Evolutionary conservation across 2,329 filamentous ascomycete genomes (phyloP), one percentile per base, ranked within the genome.

Genomic region (Diaporthe ampelina): DNA sequence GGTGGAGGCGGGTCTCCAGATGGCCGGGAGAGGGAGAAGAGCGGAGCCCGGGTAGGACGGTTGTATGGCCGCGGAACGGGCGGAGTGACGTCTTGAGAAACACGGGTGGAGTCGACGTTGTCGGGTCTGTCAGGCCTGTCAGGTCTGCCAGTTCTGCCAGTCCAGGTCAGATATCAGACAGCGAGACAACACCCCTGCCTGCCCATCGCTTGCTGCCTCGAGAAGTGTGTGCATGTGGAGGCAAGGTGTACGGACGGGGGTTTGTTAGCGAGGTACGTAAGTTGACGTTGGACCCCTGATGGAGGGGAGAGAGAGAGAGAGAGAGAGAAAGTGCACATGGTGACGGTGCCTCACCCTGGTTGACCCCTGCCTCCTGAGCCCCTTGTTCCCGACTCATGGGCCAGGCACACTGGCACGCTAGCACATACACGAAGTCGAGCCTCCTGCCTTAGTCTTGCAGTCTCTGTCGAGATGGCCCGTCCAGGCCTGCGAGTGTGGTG

Each of bases 361-460:
- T 48, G 17, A 13, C 45, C 45, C 45, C 45, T 67, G 61, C 43
- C 29, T 67, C 61, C 26, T 67, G 26, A 35, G 15, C 43, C 61
- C 61, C 61, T 67, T 35, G 61, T 52, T 52, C 61, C 37, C 45
- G 61, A 50, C 61, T 67, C 61, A 65, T 65, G 40, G 40, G 59
- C 37, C 40, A 45, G 40, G 59, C 24, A 57, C n/a, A 15, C 50
- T 26, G 24, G 54, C 29, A 57, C 35, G 24, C 40, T 40, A 13
- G 37, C 10, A 32, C 29, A 32, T 10, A 37, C 35, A 40, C 57
- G 6, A 26, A 59, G 57, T 43, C 35, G 21, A 59, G n/a, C n/a
- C 37, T 32, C 29, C 29, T 32, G 29, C 29, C 29, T 32, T 32
- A 32, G 29, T 32, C 29, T 32, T 32, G 29, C 29, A 32, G 29